Base-by-base conservation (phyloP, 2,329 filamentous ascomycete genomes). In the Elsinoe ampelina region DNA sequence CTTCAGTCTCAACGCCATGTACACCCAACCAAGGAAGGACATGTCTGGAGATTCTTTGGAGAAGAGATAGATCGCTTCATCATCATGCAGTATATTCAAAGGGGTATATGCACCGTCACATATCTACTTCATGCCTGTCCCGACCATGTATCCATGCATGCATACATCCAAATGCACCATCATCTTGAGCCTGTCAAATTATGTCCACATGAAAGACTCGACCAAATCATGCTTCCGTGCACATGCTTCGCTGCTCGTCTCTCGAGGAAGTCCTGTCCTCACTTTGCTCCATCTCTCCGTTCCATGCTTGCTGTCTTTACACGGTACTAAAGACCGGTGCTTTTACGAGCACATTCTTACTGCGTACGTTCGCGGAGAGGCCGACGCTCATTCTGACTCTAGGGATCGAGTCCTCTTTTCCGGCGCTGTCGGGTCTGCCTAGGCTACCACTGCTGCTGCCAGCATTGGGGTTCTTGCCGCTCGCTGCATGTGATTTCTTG, bases 271-370 rank as follows among this genome's bases (percentile, higher is more conserved):
- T 13, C 45, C 45, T 50, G 45, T 35, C 45, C 45, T 50, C 32
- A 30, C 45, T 3, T 50, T 8, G 5, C 2, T 34, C 52, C 17
- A 32, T 41, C 12, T 15, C n/a, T 48, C 8, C n/a, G 39, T 41
- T 48, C 39, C 35, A 32, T 39, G 65, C 17, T 15, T 2, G 10
- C 10, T 10, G n/a, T 5, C 13, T 19, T 26, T 52, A 52, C 26
- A 52, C 34, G 30, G 48, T 52, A 19, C 48, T 52, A 19, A 52
- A 52, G 12, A 77, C 73, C 4, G 75, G 74, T 55, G 76, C 75
- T 64, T 77, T 77, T 55, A 75, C 72, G 61, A 78, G 63, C 34
- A 78, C 72, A 41, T 69, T 72, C 61, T 75, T 72, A n/a, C 74
- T 73, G 47, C 75, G 70, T 35, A 78, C 73, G 58, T 72, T 69